A percentile compares a stretch with the other conserved stretches of the same genome.
These are phyloP conservation scores for Diospyros lotus DNA, from an alignment of 148 eudicot genomes.

Conservation along the genomic window DNA sequence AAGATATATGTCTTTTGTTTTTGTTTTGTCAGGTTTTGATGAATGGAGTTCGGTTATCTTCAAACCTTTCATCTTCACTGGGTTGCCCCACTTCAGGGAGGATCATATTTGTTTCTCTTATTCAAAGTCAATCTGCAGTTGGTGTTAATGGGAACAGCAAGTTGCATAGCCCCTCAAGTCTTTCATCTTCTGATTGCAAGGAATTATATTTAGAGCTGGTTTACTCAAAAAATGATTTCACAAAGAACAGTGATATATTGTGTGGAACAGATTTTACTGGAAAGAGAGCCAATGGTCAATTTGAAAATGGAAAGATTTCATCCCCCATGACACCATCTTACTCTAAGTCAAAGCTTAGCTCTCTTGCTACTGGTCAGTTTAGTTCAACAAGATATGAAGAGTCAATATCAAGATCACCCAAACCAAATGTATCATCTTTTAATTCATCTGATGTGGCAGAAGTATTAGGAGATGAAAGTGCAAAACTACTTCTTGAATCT, in stretches of 20 bases:
- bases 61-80: constrained; percentile 54
- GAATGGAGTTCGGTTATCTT: constrained; percentile 67
- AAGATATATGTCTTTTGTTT: no score
- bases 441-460: constrained; percentile 48
- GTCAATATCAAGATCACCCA: constrained; percentile 27
- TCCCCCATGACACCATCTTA: constrained; percentile 71
- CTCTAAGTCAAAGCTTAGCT: constrained; percentile 39
- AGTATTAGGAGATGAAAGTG: constrained; percentile 46
- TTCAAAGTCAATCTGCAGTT: constrained; percentile 33
- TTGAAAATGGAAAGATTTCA: constrained; percentile 44
- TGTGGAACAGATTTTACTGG: constrained; percentile 27
- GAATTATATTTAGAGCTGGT: constrained; percentile 50
- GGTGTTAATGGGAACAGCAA: constrained; percentile 29
- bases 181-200: constrained; percentile 37
- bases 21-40: constrained; percentile 46
- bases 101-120: constrained; percentile 50
- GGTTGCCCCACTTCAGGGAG: constrained; percentile 61
- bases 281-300: constrained; percentile 16
- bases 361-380: constrained; percentile 39
- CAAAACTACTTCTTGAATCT: constrained; percentile 56
- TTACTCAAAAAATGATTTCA: constrained; percentile 25
- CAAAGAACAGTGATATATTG: constrained; percentile 13
- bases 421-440: constrained; percentile 13
- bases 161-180: constrained; percentile 13
- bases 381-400: constrained; percentile 33